phyloP scores from a whole-genome alignment of 345 rosid species.

The Hypericum androsaemum region DNA sequence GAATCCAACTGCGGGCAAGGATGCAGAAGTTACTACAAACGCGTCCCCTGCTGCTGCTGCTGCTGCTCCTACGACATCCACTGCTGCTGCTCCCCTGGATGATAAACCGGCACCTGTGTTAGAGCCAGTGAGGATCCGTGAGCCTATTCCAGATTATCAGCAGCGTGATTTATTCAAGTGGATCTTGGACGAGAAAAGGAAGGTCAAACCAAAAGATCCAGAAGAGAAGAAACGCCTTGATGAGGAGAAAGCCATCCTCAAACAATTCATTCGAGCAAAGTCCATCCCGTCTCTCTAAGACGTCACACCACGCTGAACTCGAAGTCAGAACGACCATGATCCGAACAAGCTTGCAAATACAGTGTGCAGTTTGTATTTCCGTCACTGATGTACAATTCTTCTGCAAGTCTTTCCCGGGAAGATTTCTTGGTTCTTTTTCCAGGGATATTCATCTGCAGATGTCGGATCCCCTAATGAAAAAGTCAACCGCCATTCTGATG shows the following conservation, averaged over 20 bases:
- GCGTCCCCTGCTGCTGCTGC: constrained; percentile 18
- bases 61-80: constrained; percentile 16
- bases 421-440: too few species aligned
- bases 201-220: constrained; percentile 53
- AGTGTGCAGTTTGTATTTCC: too few species aligned
- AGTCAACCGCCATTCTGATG: too few species aligned
- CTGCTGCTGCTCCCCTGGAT: constrained; percentile 7
- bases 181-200: constrained; percentile 91
- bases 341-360: too few species aligned
- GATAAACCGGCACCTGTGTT: too few species aligned
- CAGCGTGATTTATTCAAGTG: constrained; percentile 81
- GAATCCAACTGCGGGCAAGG: constrained; percentile 39
- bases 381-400: too few species aligned
- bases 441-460: too few species aligned
- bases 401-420: too few species aligned
- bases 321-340: too few species aligned
- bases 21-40: constrained; percentile 27
- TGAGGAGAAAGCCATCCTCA: constrained; percentile 77
- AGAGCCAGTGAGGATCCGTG: constrained; percentile 33
- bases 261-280: constrained; percentile 59
- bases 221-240: constrained; percentile 68
- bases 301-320: neutral
- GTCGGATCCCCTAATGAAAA: too few species aligned
- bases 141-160: constrained; percentile 53
- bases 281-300: constrained; percentile 52